Conservation (phyloP, 2,329 filamentous ascomycete genomes). For the Fragosphaeria purpurea region DNA sequence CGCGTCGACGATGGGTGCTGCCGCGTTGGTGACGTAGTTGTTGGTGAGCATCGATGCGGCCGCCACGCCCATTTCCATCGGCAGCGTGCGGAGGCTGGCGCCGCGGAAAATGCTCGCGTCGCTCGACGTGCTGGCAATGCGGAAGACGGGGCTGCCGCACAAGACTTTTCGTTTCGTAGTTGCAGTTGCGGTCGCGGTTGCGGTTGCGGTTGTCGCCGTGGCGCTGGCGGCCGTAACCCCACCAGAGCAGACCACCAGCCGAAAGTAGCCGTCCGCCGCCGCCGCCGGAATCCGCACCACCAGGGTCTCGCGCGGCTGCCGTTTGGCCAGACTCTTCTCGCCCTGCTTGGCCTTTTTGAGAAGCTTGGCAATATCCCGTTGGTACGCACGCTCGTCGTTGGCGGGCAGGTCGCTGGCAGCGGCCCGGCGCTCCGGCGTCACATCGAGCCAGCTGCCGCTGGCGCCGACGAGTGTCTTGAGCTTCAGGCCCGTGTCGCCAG, state of each 20-base stretch:
- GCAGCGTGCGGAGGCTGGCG: slow-evolving; percentile 53
- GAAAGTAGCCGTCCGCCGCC: slow-evolving; percentile 58
- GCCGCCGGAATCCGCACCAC: slow-evolving; percentile 54
- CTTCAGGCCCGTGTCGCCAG: slow-evolving; percentile 58
- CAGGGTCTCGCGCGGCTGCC: slow-evolving; percentile 47
- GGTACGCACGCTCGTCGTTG: slow-evolving; percentile 54
- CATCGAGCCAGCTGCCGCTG: slow-evolving; percentile 54
- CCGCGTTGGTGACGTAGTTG: slow-evolving; percentile 13
- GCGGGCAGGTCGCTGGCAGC: slow-evolving; percentile 38
- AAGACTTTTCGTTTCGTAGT: slow-evolving; percentile 43
- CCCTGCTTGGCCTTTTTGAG: slow-evolving; percentile 40
- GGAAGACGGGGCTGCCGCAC: slow-evolving; percentile 57
- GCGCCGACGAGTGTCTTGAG: slow-evolving; percentile 53
- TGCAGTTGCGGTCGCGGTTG: background rate
- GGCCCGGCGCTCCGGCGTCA: slow-evolving; percentile 47
- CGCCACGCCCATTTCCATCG: slow-evolving; percentile 54
- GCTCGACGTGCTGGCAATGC: slow-evolving; percentile 55
- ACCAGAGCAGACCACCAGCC: slow-evolving; percentile 51
- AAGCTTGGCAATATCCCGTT: slow-evolving; percentile 58
- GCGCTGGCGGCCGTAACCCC: slow-evolving; percentile 15
- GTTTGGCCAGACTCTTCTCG: slow-evolving; percentile 35
- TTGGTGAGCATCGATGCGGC: slow-evolving; percentile 41
- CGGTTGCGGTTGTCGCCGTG: no score
- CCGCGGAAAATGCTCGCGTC: slow-evolving; percentile 53
- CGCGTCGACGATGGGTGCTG: slow-evolving; percentile 22